Base-by-base conservation (phyloP, 225 moss, liverwort and hornwort genomes). In the Pseudisothecium myosuroides region DNA sequence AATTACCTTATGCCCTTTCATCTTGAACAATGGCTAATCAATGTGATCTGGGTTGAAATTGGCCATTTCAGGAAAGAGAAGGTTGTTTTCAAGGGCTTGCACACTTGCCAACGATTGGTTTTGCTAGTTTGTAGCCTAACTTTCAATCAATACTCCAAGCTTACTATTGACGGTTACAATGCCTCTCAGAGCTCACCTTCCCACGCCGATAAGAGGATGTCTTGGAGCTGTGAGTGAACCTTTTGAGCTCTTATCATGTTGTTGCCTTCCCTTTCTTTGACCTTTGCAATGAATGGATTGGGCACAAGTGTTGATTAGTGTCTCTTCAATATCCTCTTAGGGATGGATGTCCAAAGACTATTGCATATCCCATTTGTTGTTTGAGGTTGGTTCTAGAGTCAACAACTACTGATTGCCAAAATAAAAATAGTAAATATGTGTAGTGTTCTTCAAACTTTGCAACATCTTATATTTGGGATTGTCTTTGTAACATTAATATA, bases 201-300 rank as follows among this genome's bases (percentile, higher is more conserved):
- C 91, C 78, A 86, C 89, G 28, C 94, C 94, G 17, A 92, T 94
- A 85, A 89, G 92, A 93, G 92, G 91, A 31, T 95, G 93, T 90
- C 92, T 95, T 29, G 91, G 93, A 91, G 93, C 92, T 88, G 95
- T 93, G 88, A 95, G 95, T 95, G 90, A 92, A 90, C 71, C 65
- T 88, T 90, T 89, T 9, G 83, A 88, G 82, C 85, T 90, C 85
- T 81, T 83, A 26, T 23, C 18, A 85, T 73, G 47, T 90, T 85
- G 78, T 12, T 27, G 39, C 71, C 66, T 84, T 87, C 32, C 21
- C 55, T 81, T 89, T 81, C 31, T 89, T 83, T 84, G 62, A 52
- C 77, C 91, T 91, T 24, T 85, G 55, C 81, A 91, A 66, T 83
- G 45, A 86, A 59, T 58, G 28, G 39, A 45, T 67, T 84, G 80